A percentile compares a stretch with the other conserved stretches of the same genome.
Conservation (phyloP, 768 basidiomycete species). For the Calvatia gigantea region DNA sequence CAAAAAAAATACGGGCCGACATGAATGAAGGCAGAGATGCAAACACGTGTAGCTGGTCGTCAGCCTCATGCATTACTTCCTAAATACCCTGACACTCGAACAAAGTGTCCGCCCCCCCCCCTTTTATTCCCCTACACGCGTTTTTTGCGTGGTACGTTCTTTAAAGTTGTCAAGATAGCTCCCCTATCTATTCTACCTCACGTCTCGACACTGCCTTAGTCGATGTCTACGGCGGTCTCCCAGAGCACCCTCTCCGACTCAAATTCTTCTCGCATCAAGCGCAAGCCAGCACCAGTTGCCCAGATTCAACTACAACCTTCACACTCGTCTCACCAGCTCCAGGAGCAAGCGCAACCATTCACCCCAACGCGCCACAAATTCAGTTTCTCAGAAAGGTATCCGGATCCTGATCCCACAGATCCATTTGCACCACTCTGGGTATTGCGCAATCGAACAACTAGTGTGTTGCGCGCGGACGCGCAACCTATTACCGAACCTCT, state of each 20-base stretch:
- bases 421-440: constrained; percentile 70
- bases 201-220: background rate
- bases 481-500: constrained; percentile 8
- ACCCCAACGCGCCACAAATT: constrained; percentile 17
- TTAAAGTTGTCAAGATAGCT: constrained; percentile 5
- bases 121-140: constrained; percentile 1
- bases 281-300: constrained; percentile 52
- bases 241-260: background rate
- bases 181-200: background rate
- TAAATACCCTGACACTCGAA: background rate
- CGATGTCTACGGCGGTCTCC: constrained; percentile 1
- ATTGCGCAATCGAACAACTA: constrained; percentile 55
- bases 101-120: background rate
- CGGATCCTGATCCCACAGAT: constrained; percentile 62
- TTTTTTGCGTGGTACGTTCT: background rate
- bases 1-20: too few species aligned
- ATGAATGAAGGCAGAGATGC: background rate
- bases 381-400: constrained; percentile 53
- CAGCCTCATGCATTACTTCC: constrained; percentile 12
- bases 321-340: background rate
- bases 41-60: constrained; percentile 10
- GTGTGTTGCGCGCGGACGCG: constrained; percentile 27
- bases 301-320: constrained; percentile 6
- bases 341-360: background rate
- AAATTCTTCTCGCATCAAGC: constrained; percentile 30